Conservation (phyloP, 2,329 filamentous ascomycete genomes). For the Phialemoniopsis sp. region DNA sequence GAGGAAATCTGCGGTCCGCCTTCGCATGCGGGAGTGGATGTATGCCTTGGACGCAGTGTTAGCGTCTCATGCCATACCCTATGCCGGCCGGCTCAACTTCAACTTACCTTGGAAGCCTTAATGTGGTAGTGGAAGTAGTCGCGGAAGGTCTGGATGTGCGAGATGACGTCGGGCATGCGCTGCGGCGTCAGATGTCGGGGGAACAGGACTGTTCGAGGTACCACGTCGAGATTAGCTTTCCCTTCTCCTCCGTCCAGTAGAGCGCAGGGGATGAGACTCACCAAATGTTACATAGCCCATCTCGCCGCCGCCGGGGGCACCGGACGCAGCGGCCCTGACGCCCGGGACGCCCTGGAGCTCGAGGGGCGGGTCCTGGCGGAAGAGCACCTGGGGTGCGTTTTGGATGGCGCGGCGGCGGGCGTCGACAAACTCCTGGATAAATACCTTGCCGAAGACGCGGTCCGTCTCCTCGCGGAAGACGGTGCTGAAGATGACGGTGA, state of each 20-base stretch:
- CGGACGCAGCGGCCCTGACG: conserved; percentile 66
- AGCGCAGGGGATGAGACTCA: conserved; percentile 46
- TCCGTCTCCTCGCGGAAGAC: conserved; percentile 98
- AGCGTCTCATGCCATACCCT: too few species aligned
- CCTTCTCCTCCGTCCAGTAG: too few species aligned
- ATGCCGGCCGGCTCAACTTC: too few species aligned
- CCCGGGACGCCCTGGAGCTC: conserved; percentile 86
- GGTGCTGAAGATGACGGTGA: conserved; percentile 98
- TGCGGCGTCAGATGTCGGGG: conserved; percentile 89
- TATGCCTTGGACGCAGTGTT: conserved; percentile 63
- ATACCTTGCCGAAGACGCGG: conserved; percentile 94
- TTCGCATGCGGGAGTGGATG: conserved; percentile 97
- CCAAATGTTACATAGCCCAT: conserved; percentile 98
- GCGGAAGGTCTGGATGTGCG: conserved; percentile 98
- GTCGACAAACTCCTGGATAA: conserved; percentile 98
- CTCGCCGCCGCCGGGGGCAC: conserved; percentile 48
- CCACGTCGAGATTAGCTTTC: too few species aligned
- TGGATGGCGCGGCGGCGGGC: conserved; percentile 91
- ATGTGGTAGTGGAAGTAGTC: conserved; percentile 99
- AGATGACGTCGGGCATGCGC: conserved; percentile 91
- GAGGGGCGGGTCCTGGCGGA: conserved; percentile 88
- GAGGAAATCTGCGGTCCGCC: conserved; percentile 95
- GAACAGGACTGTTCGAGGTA: conserved; percentile 68
- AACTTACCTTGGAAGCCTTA: conserved; percentile 83
- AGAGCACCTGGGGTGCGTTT: conserved; percentile 96